Conservation (phyloP, 768 basidiomycete genomes). For the Mycena maculata region DNA sequence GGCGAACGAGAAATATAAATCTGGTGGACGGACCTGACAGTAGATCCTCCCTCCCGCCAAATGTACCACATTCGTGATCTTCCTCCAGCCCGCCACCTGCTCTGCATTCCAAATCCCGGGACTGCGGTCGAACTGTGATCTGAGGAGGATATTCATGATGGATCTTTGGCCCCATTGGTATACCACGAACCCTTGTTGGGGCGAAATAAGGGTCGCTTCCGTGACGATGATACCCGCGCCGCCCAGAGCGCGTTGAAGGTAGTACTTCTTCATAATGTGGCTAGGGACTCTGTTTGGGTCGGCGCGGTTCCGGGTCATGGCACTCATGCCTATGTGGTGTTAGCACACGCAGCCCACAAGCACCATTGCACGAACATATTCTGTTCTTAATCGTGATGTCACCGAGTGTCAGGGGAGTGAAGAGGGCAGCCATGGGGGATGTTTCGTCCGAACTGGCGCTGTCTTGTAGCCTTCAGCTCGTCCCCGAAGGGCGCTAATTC, state of each 20-base stretch:
- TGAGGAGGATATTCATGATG: constrained; percentile 34
- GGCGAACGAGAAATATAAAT: background rate
- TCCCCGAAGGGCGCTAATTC: background rate
- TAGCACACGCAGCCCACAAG: background rate
- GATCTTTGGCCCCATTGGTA: background rate
- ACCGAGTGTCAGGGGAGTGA: constrained; percentile 51
- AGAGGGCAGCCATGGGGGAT: constrained; percentile 36
- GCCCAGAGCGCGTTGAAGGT: constrained; percentile 52
- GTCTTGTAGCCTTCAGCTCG: background rate
- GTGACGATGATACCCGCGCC: constrained; percentile 54
- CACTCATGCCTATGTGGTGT: constrained; percentile 49
- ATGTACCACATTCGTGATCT: constrained; percentile 60
- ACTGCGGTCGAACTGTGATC: constrained; percentile 57
- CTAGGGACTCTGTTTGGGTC: constrained; percentile 51
- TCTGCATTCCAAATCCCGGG: constrained; percentile 61
- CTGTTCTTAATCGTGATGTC: constrained; percentile 51
- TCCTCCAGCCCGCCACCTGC: constrained; percentile 59
- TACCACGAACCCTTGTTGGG: constrained; percentile 54
- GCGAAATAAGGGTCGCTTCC: constrained; percentile 53
- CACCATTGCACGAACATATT: constrained; percentile 34
- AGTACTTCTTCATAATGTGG: constrained; percentile 53
- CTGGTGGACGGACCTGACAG: constrained; percentile 48
- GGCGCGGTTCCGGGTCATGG: constrained; percentile 56
- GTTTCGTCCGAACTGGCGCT: background rate
- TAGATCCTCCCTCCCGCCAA: constrained; percentile 57